Percentiles rank a stretch among this genome's conserved stretches.
phyloP scores from a whole-genome alignment of 352 stramenopile genomes.

The Phytophthora hibernalis region DNA sequence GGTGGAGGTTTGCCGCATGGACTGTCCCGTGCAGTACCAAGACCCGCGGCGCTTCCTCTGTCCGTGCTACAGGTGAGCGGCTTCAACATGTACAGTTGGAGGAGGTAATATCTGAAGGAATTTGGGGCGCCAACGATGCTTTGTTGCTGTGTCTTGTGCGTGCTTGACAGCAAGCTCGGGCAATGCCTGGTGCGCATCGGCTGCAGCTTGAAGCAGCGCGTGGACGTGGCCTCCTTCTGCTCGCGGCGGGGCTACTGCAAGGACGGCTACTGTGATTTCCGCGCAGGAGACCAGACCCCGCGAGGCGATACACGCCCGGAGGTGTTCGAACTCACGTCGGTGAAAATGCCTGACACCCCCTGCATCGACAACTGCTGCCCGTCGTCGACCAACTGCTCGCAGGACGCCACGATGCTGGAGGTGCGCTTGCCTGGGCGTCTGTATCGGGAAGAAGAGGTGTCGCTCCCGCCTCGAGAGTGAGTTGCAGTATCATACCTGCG shows the following conservation, averaged over 20 bases:
- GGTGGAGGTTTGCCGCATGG: constrained; percentile 57
- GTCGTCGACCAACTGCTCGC: constrained; percentile 42
- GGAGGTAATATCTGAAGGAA: constrained; percentile 5
- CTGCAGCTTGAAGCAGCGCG: constrained; percentile 68
- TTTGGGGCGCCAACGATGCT: constrained; percentile 13
- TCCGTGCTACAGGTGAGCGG: constrained; percentile 72
- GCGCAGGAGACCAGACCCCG: constrained; percentile 64
- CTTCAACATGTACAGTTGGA: neutral
- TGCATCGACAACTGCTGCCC: constrained; percentile 76
- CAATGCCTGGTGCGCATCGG: constrained; percentile 70
- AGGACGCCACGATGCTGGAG: constrained; percentile 55
- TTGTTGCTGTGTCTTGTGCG: constrained; percentile 3
- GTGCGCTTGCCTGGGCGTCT: constrained; percentile 49
- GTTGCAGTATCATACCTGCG: constrained; percentile 22
- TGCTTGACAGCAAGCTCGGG: constrained; percentile 58
- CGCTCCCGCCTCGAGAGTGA: constrained; percentile 65
- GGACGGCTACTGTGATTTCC: constrained; percentile 75
- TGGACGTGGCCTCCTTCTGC: constrained; percentile 72
- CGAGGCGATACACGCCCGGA: constrained; percentile 58
- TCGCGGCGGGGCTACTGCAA: constrained; percentile 84
- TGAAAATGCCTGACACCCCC: constrained; percentile 58
- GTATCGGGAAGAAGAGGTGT: constrained; percentile 67
- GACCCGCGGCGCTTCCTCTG: constrained; percentile 62
- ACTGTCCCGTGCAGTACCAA: constrained; percentile 66
- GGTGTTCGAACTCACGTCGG: constrained; percentile 66